Evolutionary conservation across 1,139 yeast species (phyloP).

Genomic region (Geotrichum klebahnii): DNA sequence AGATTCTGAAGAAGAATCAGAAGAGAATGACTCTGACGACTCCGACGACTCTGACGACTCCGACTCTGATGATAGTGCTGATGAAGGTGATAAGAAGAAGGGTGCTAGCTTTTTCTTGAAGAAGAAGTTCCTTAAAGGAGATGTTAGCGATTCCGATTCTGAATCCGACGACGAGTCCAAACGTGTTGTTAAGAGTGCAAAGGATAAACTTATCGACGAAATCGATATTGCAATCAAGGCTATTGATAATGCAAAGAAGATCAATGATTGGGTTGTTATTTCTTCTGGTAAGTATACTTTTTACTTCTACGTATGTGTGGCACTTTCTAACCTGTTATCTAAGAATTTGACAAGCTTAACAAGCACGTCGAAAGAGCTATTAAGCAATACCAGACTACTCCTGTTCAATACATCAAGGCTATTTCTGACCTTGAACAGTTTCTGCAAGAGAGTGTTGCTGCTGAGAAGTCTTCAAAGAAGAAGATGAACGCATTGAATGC

Average conservation of each 20-base stretch:
- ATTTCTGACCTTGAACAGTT: conserved; percentile 71
- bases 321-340: conserved; percentile 17
- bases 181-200: conserved; percentile 87
- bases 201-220: conserved; percentile 88
- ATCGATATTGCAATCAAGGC: conserved; percentile 63
- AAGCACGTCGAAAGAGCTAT: conserved; percentile 62
- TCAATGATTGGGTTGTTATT: conserved; percentile 76
- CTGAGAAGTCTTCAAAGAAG: conserved; percentile 58
- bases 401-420: conserved; percentile 64
- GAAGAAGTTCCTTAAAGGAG: conserved; percentile 45
- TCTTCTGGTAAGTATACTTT: conserved; percentile 36
- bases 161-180: conserved; percentile 57
- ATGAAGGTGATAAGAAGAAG: conserved; percentile 35
- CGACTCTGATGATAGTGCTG: conserved; percentile 46
- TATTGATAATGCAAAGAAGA: conserved; percentile 65
- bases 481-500: conserved; percentile 79
- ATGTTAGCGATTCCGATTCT: conserved; percentile 50
- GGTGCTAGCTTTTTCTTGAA: conserved; percentile 61
- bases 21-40: conserved; percentile 38
- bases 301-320: conserved; percentile 7
- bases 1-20: conserved; percentile 25
- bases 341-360: conserved; percentile 74
- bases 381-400: conserved; percentile 69
- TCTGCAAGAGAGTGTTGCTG: conserved; percentile 53
- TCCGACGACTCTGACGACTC: conserved; percentile 37